phyloP scores from a whole-genome alignment of 495 filamentous ascomycete genomes.

The Penicillium soppii region DNA sequence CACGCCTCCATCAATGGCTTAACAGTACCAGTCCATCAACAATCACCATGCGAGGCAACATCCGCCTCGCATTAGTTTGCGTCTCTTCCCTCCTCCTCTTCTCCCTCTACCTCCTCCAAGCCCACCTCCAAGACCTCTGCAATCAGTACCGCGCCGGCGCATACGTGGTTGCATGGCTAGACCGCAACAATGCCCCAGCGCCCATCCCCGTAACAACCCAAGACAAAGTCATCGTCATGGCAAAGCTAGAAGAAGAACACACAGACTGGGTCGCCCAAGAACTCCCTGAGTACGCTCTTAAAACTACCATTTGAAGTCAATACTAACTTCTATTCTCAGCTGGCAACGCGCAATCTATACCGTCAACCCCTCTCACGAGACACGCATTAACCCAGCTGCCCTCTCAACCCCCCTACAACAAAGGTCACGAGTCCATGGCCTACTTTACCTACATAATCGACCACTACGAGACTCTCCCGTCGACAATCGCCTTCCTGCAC shows the following conservation, averaged over 20 bases:
- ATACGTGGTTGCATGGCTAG: constrained; percentile 40
- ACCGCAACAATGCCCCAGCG: constrained; percentile 12
- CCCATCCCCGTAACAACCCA: constrained; percentile 14
- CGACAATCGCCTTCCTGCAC: constrained; percentile 69
- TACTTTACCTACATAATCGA: constrained; percentile 75
- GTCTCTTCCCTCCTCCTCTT: constrained; percentile 29
- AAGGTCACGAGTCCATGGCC: constrained; percentile 74
- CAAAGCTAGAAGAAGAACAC: constrained; percentile 54
- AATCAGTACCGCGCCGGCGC: constrained; percentile 46
- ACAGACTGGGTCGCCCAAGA: constrained; percentile 60
- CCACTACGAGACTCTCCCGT: constrained; percentile 65
- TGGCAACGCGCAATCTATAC: constrained; percentile 63
- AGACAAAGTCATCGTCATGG: constrained; percentile 58
- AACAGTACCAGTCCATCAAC: not conserved
- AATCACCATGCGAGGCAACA: constrained; percentile 39
- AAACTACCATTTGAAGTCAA: too few relatives aligned
- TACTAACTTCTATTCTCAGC: constrained; percentile 25
- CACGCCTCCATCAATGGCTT: too few relatives aligned
- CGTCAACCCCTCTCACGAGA: constrained; percentile 56
- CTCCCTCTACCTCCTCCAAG: constrained; percentile 36
- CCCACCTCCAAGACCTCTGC: constrained; percentile 39
- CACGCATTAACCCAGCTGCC: constrained; percentile 38
- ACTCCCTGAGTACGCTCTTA: constrained; percentile 44
- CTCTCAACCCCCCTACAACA: constrained; percentile 54
- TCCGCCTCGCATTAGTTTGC: constrained; percentile 34